phyloP scores from a whole-genome alignment of 2,329 filamentous ascomycete species.

The Penicillium corylophilum region DNA sequence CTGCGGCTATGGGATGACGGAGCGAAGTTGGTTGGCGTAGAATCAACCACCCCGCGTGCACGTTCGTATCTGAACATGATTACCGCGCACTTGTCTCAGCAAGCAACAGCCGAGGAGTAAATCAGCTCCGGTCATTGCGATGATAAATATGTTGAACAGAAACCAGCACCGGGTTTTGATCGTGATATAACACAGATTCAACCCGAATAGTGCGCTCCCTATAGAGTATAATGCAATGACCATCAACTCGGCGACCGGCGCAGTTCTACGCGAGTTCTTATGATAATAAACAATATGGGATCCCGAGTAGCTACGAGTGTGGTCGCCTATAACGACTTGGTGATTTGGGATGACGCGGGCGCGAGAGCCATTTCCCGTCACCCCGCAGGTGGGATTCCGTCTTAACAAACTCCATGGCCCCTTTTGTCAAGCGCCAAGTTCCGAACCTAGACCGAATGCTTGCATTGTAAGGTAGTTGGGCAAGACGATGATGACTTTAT shows the following conservation, averaged over 20 bases:
- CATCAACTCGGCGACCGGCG: not conserved
- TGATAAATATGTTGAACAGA: not conserved
- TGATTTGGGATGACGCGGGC: not conserved
- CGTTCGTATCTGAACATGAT: conserved; percentile 29
- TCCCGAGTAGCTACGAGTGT: not conserved
- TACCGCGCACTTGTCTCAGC: conserved; percentile 20
- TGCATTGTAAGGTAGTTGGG: conserved; percentile 4
- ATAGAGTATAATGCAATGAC: not conserved
- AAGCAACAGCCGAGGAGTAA: not conserved
- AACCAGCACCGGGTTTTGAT: not conserved
- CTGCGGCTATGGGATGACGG: conserved; percentile 41
- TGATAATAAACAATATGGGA: not conserved
- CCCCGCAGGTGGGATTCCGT: not conserved
- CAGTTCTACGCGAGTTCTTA: not conserved
- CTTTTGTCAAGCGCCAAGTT: not conserved
- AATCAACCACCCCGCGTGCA: conserved; percentile 28
- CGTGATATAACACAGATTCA: not conserved
- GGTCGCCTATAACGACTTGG: no score
- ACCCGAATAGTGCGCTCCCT: not conserved
- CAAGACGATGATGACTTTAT: not conserved
- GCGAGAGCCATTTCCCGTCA: not conserved
- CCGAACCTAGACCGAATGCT: conserved; percentile 14
- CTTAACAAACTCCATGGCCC: not conserved
- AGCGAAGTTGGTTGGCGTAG: conserved; percentile 34
- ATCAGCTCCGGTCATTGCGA: not conserved